Evolutionary conservation across 768 basidiomycete genomes (phyloP).

Genomic region (Trametopsis cervina): DNA sequence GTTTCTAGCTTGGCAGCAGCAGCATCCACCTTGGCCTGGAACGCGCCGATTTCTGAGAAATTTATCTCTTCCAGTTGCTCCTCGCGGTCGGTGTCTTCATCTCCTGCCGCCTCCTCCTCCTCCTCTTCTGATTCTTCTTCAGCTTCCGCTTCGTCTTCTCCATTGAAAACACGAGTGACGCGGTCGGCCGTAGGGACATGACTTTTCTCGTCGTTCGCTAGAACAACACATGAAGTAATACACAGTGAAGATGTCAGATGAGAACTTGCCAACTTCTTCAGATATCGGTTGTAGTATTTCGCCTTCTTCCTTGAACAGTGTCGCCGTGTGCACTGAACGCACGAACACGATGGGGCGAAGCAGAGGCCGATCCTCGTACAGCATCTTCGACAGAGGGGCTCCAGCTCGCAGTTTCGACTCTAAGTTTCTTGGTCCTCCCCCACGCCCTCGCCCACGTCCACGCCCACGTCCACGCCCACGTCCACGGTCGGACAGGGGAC

Average conservation of each 20-base stretch:
- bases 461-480: conserved; percentile 6
- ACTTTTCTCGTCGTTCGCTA: conserved; percentile 43
- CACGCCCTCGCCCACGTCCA: conserved; percentile 16
- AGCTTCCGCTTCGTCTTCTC: conserved; percentile 11
- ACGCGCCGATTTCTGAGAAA: conserved; percentile 50
- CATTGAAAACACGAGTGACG: conserved; percentile 58
- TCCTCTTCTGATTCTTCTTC: too few species aligned
- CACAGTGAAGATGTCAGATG: neutral
- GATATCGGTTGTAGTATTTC: conserved; percentile 51
- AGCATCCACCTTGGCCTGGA: conserved; percentile 37
- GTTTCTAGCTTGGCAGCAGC: conserved; percentile 2
- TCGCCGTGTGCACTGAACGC: conserved; percentile 42
- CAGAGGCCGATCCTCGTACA: conserved; percentile 52
- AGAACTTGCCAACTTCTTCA: conserved; percentile 43
- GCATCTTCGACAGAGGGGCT: conserved; percentile 46
- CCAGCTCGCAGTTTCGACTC: conserved; percentile 29
- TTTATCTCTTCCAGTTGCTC: conserved; percentile 38
- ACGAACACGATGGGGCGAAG: conserved; percentile 69
- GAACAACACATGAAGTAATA: neutral
- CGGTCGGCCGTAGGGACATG: conserved; percentile 67
- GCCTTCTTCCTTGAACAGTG: conserved; percentile 49
- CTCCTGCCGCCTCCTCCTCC: conserved; percentile 6
- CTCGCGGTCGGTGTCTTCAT: too few species aligned
- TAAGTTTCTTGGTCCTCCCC: conserved; percentile 17
- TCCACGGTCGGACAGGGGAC: neutral